Conservation (phyloP, 345 rosid species). For the Gossypium bickii region DNA sequence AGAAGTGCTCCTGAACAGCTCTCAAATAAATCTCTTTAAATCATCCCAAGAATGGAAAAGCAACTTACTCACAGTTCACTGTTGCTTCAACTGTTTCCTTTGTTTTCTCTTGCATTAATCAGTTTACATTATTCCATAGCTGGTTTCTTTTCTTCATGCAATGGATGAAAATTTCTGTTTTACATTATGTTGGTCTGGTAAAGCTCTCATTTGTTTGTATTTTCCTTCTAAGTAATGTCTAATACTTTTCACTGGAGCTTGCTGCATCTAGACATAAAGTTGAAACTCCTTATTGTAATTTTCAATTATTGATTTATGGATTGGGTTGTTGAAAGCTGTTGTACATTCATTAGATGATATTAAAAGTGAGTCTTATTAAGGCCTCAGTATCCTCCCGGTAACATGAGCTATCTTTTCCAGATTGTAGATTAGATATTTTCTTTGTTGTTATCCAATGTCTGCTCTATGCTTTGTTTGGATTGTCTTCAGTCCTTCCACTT, state of each 20-base stretch:
- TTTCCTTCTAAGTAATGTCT: not conserved
- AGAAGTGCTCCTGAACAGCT: not conserved
- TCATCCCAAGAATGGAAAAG: not conserved
- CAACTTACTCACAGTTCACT: not conserved
- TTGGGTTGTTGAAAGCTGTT: not conserved
- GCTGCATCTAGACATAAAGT: not conserved
- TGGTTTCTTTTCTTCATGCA: not conserved
- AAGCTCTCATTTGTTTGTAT: not conserved
- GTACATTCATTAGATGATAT: not conserved
- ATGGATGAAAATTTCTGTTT: not conserved
- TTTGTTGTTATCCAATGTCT: not conserved
- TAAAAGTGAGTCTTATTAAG: not conserved
- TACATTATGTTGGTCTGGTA: not conserved
- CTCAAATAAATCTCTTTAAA: not conserved
- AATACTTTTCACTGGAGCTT: not conserved
- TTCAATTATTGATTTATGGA: no score
- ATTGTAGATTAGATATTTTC: not conserved
- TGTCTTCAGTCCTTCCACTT: not conserved
- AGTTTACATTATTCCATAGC: not conserved
- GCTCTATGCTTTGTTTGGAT: not conserved
- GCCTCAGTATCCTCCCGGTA: not conserved
- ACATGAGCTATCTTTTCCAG: not conserved
- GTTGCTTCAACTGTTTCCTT: not conserved
- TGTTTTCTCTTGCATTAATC: no score
- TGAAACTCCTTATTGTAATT: not conserved